phyloP scores from a whole-genome alignment of 176 grass and related monocot genomes.

The Alopecurus myosuroides region DNA sequence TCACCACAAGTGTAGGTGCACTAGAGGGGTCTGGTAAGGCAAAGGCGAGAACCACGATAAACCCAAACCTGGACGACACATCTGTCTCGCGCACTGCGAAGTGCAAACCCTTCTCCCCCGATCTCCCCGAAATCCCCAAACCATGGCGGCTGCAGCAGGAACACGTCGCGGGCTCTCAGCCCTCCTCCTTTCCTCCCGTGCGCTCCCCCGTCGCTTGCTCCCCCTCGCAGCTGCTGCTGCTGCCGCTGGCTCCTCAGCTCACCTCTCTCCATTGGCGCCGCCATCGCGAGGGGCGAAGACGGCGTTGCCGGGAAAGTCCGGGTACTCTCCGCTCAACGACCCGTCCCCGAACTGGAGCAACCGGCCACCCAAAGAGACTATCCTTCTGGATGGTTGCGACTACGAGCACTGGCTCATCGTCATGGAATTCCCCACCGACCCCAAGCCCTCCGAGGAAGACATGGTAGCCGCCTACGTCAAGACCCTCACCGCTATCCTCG shows the following conservation, averaged over 20 bases:
- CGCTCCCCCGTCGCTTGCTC: constrained; percentile 14
- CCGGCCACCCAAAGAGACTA: constrained; percentile 85
- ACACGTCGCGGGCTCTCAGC: constrained; percentile 51
- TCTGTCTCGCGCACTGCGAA: no score
- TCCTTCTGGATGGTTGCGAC: constrained; percentile 92
- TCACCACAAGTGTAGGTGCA: no score
- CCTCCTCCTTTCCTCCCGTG: constrained; percentile 45
- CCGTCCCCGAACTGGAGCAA: constrained; percentile 97
- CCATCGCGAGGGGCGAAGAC: constrained; percentile 44
- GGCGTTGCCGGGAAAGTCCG: constrained; percentile 47
- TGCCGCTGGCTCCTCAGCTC: constrained; percentile 2
- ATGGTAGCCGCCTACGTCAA: constrained; percentile 83
- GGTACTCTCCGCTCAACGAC: constrained; percentile 68
- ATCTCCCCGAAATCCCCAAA: not conserved
- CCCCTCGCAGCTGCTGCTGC: constrained; percentile 17
- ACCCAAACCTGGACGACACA: no score
- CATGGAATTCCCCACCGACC: constrained; percentile 71
- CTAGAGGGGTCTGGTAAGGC: no score
- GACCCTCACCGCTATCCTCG: constrained; percentile 61
- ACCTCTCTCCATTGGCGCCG: constrained; percentile 13
- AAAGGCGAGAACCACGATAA: no score
- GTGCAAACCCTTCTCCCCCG: not conserved
- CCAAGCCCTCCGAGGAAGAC: constrained; percentile 72
- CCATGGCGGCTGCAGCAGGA: constrained; percentile 57
- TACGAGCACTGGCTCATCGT: constrained; percentile 99